Percentiles rank a stretch among this genome's conserved stretches.
These are phyloP conservation scores for Chaetomium strumarium DNA, from an alignment of 2,329 filamentous ascomycete genomes.

Conservation along the genomic window DNA sequence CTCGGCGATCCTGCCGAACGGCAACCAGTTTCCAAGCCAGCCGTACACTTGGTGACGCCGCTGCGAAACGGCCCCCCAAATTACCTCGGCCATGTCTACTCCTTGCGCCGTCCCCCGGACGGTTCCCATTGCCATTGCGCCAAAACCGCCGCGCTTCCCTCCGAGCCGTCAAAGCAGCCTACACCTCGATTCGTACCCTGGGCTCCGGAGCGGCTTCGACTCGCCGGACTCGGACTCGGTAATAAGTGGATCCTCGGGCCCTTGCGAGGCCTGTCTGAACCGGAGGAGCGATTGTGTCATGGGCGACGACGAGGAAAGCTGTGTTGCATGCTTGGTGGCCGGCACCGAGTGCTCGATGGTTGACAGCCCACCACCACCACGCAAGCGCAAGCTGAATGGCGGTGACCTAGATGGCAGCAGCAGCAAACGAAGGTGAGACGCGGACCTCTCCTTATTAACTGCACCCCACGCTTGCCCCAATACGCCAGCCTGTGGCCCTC, in stretches of 20 bases:
- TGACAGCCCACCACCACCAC: conserved; percentile 66
- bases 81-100: conserved; percentile 45
- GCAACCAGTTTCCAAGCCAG: neutral
- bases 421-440: conserved; percentile 64
- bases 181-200: conserved; percentile 43
- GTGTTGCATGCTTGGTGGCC: conserved; percentile 71
- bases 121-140: conserved; percentile 61
- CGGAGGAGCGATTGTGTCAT: conserved; percentile 72
- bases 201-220: conserved; percentile 47
- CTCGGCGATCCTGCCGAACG: conserved; percentile 3
- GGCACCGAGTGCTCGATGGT: conserved; percentile 74
- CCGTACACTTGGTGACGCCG: conserved; percentile 10
- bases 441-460: conserved; percentile 4
- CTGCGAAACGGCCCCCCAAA: conserved; percentile 15
- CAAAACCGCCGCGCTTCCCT: conserved; percentile 47
- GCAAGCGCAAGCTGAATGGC: conserved; percentile 72
- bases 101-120: conserved; percentile 51
- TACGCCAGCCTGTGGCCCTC: neutral
- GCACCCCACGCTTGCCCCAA: conserved; percentile 11
- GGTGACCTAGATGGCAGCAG: conserved; percentile 55
- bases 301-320: conserved; percentile 64
- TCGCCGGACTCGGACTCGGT: conserved; percentile 46
- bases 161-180: conserved; percentile 43
- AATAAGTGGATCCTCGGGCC: conserved; percentile 35
- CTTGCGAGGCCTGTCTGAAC: conserved; percentile 69